These are phyloP conservation scores for Straminergon stramineum DNA, from an alignment of 225 moss, liverwort and hornwort species.

Conservation along the genomic window DNA sequence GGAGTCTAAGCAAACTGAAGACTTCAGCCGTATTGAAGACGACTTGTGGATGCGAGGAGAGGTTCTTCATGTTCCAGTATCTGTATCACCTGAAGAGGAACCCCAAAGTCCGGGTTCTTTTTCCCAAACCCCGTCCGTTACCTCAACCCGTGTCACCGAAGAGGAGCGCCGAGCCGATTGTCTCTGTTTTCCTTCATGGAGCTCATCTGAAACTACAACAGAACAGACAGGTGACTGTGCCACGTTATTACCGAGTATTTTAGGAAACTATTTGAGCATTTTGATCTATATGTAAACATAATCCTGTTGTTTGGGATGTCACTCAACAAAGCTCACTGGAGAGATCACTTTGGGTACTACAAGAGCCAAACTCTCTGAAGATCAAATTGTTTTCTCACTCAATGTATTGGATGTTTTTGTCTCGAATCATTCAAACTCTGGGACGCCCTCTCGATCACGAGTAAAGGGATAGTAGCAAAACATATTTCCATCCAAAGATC, in stretches of 20 bases:
- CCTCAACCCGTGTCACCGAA: not conserved
- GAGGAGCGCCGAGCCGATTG: constrained; percentile 29
- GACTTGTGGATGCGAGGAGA: constrained; percentile 23
- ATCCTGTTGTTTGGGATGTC: not conserved
- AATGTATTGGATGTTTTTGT: not conserved
- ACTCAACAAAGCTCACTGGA: not conserved
- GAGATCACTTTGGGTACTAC: not conserved
- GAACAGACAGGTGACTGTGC: constrained; percentile 14
- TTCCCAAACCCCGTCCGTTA: not conserved
- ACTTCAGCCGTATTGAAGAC: constrained; percentile 6
- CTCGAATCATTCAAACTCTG: not conserved
- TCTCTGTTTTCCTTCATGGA: constrained; percentile 41
- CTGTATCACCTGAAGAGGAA: constrained; percentile 21
- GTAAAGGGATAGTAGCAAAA: not conserved
- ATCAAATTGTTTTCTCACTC: not conserved
- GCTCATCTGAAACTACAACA: constrained; percentile 8
- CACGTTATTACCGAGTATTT: not conserved
- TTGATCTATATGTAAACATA: too few relatives aligned
- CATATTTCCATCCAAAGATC: not conserved
- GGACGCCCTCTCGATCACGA: not conserved
- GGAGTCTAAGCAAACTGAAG: not conserved
- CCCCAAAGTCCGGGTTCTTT: not conserved
- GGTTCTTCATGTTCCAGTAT: constrained; percentile 9
- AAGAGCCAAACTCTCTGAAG: not conserved
- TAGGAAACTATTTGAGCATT: not conserved